A percentile compares a stretch with the other conserved stretches of the same genome.
These are phyloP conservation scores for Colletotrichum noveboracense DNA, from an alignment of 2,329 filamentous ascomycete species.

Conservation along the genomic window DNA sequence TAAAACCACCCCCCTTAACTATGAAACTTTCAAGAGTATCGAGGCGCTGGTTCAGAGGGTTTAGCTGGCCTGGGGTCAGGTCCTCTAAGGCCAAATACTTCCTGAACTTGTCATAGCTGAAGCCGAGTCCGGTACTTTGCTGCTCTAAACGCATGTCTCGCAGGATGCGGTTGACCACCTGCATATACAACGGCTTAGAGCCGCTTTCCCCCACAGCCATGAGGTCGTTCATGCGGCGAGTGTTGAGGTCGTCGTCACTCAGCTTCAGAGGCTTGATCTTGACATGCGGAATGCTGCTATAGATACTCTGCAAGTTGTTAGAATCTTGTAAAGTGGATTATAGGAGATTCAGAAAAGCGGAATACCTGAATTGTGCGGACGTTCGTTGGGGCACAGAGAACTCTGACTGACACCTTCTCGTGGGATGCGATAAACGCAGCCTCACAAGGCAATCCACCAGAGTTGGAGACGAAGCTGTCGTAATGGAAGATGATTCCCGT, in stretches of 20 bases:
- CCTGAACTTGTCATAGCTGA: conserved; percentile 59
- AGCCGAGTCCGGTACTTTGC: conserved; percentile 36
- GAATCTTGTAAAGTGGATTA: neutral
- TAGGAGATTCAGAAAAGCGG: too few species aligned
- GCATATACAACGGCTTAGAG: conserved; percentile 60
- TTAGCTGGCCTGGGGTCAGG: conserved; percentile 54
- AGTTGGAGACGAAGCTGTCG: conserved; percentile 57
- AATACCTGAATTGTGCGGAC: conserved; percentile 36
- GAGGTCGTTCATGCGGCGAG: conserved; percentile 61
- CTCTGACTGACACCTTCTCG: conserved; percentile 48
- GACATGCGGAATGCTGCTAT: conserved; percentile 47
- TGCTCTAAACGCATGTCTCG: conserved; percentile 57
- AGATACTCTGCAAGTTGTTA: conserved; percentile 36
- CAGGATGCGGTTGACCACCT: conserved; percentile 60
- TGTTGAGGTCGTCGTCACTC: conserved; percentile 57
- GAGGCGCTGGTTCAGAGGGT: conserved; percentile 64
- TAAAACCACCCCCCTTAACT: conserved; percentile 21
- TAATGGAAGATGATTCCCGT: conserved; percentile 71
- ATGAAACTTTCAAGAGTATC: conserved; percentile 71
- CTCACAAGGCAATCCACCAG: conserved; percentile 59
- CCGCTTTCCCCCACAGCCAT: conserved; percentile 57
- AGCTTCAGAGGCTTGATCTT: conserved; percentile 56
- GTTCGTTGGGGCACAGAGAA: conserved; percentile 62
- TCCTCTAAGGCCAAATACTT: conserved; percentile 34
- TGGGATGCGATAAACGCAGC: conserved; percentile 59